Conservation (phyloP, 2,329 filamentous ascomycete species). For the Xylaria arbuscula region DNA sequence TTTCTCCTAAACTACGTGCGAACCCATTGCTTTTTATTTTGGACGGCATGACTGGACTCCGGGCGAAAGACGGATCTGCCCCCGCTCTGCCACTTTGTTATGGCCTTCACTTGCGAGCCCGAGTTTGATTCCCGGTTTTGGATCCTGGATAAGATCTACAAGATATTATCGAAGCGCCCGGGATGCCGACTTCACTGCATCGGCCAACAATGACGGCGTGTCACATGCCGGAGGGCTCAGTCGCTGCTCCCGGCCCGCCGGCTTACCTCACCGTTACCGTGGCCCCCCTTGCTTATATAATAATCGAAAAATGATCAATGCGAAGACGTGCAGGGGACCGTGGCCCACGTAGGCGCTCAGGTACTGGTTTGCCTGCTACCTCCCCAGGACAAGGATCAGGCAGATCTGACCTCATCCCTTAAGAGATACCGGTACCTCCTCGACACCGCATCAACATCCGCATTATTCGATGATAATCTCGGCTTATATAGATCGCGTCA, state of each 20-base stretch:
- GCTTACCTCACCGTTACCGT: slow-evolving; percentile 5
- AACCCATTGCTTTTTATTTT: slow-evolving; percentile 8
- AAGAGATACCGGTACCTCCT: background rate
- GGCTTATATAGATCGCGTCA: slow-evolving; percentile 28
- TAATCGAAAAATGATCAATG: slow-evolving; percentile 2
- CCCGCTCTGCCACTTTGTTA: slow-evolving; percentile 13
- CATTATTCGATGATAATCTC: slow-evolving; percentile 2
- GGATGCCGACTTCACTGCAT: background rate
- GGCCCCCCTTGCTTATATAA: slow-evolving; percentile 2
- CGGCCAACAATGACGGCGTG: slow-evolving; percentile 2
- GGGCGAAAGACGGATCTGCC: background rate
- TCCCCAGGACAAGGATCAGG: background rate
- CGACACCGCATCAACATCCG: background rate
- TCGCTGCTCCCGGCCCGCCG: slow-evolving; percentile 1
- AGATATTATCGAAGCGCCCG: background rate
- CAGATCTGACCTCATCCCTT: background rate
- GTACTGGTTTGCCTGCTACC: background rate
- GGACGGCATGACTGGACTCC: slow-evolving; percentile 10
- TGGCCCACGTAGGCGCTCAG: slow-evolving; percentile 4
- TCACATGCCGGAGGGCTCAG: background rate
- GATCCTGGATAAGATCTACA: background rate
- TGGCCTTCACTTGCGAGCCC: background rate
- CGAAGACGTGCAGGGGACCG: slow-evolving; percentile 3
- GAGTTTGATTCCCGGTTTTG: background rate
- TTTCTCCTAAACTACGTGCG: slow-evolving; percentile 5